phyloP scores from a whole-genome alignment of 106 monocot species.

The Dactylorhiza incarnata region DNA sequence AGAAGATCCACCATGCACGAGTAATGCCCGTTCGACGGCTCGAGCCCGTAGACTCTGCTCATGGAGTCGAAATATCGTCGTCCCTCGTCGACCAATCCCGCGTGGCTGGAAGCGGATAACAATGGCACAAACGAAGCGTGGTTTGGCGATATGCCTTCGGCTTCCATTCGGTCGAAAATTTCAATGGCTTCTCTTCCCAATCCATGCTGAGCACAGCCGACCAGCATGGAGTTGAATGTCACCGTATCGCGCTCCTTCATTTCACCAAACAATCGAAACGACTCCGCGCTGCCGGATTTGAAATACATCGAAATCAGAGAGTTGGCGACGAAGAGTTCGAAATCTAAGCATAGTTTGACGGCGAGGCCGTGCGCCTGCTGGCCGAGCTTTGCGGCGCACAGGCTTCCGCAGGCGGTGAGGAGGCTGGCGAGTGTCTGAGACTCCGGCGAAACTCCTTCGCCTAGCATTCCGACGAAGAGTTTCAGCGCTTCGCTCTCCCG shows the following conservation, averaged over 20 bases:
- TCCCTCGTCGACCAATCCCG: slow-evolving; percentile 48
- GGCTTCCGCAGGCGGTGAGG: slow-evolving; percentile 32
- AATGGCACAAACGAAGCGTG: slow-evolving; percentile 39
- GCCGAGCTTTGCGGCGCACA: slow-evolving; percentile 27
- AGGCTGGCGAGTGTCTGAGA: slow-evolving; percentile 35
- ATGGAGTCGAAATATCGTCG: slow-evolving; percentile 42
- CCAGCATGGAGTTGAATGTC: slow-evolving; percentile 47
- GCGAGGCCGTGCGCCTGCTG: slow-evolving; percentile 32
- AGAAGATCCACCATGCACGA: slow-evolving; percentile 65
- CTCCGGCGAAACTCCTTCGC: slow-evolving; percentile 31
- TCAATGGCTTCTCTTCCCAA: slow-evolving; percentile 41
- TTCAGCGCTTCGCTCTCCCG: slow-evolving; percentile 29
- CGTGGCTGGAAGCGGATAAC: slow-evolving; percentile 55
- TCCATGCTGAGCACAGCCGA: slow-evolving; percentile 45
- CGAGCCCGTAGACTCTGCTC: slow-evolving; percentile 36
- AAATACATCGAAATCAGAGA: slow-evolving; percentile 59
- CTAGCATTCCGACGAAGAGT: slow-evolving; percentile 43
- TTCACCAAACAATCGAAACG: slow-evolving; percentile 35
- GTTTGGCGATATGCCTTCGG: slow-evolving; percentile 36
- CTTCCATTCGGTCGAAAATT: slow-evolving; percentile 40
- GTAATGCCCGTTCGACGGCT: slow-evolving; percentile 41
- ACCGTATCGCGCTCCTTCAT: slow-evolving; percentile 43
- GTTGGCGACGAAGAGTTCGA: slow-evolving; percentile 38
- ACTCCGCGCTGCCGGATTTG: slow-evolving; percentile 51
- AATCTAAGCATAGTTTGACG: slow-evolving; percentile 26